A percentile compares a stretch with the other conserved stretches of the same genome.
These are phyloP conservation scores for Beauveria rudraprayagi DNA, from an alignment of 2,329 filamentous ascomycete genomes.

Conservation along the genomic window DNA sequence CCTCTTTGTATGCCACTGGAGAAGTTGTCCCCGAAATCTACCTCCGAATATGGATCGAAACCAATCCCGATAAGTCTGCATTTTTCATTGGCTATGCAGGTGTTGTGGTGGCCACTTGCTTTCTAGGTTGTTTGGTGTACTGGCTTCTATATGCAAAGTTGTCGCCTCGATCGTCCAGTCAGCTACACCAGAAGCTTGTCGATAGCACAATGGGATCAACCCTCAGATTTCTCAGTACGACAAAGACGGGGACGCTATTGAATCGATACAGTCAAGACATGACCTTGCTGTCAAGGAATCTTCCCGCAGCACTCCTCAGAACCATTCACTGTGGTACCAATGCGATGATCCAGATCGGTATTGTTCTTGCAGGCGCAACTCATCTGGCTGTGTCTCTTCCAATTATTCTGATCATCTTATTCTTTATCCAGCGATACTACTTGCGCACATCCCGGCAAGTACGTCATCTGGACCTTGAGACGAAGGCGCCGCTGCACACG, in stretches of 20 bases:
- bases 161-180: not conserved
- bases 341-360: not conserved
- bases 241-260: not conserved
- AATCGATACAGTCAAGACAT: conserved; percentile 2
- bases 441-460: not conserved
- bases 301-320: not conserved
- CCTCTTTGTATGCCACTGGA: not conserved
- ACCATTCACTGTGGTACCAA: not conserved
- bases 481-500: not conserved
- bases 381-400: not conserved
- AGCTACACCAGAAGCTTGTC: not conserved
- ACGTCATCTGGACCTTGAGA: not conserved
- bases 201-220: not conserved
- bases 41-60: not conserved
- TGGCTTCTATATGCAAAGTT: not conserved
- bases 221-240: not conserved
- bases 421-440: not conserved
- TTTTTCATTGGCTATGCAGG: not conserved
- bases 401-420: not conserved
- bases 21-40: not conserved
- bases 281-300: not conserved
- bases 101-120: not conserved
- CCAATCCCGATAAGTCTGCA: not conserved
- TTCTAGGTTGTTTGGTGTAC: not conserved
- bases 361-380: not conserved